Percentiles rank a stretch among this genome's conserved stretches.
Conservation (phyloP, 2,329 filamentous ascomycete genomes). For the Aotearoamyces nothofagi region DNA sequence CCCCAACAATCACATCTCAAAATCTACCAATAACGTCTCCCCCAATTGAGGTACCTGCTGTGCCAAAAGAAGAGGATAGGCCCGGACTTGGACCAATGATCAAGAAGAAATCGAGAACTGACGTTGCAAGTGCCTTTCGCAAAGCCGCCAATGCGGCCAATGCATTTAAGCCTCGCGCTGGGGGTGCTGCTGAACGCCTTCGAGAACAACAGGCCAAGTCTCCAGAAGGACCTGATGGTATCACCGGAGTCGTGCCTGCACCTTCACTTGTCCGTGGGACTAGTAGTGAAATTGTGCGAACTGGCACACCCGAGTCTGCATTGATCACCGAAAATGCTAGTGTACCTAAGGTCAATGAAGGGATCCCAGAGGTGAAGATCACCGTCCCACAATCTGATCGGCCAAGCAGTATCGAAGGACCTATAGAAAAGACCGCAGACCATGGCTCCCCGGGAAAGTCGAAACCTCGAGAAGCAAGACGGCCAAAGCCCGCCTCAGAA, state of each 20-base stretch:
- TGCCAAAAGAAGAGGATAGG: conserved; percentile 26
- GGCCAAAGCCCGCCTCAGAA: conserved; percentile 17
- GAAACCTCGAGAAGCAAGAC: conserved; percentile 15
- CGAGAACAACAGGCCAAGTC: conserved; percentile 35
- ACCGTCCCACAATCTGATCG: conserved; percentile 30
- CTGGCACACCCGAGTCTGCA: conserved; percentile 15
- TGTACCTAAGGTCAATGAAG: too few relatives aligned
- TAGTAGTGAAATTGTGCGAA: conserved; percentile 22
- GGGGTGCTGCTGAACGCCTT: conserved; percentile 71
- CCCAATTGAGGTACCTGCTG: conserved; percentile 4
- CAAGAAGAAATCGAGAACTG: conserved; percentile 59
- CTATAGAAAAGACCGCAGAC: conserved; percentile 20
- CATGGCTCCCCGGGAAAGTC: conserved; percentile 15
- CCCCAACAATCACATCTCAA: not conserved
- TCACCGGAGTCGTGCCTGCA: conserved; percentile 75
- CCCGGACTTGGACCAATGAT: conserved; percentile 86
- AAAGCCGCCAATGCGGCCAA: conserved; percentile 51
- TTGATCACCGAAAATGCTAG: conserved; percentile 13
- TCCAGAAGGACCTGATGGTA: conserved; percentile 69
- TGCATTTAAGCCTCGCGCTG: conserved; percentile 74
- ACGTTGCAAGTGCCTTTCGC: conserved; percentile 62
- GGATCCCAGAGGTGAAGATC: conserved; percentile 42
- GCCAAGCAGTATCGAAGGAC: conserved; percentile 25
- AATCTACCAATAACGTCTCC: conserved; percentile 1
- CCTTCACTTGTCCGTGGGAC: conserved; percentile 35